Base-by-base conservation (phyloP, 352 stramenopile genomes). In the Pythium myriotylum region DNA sequence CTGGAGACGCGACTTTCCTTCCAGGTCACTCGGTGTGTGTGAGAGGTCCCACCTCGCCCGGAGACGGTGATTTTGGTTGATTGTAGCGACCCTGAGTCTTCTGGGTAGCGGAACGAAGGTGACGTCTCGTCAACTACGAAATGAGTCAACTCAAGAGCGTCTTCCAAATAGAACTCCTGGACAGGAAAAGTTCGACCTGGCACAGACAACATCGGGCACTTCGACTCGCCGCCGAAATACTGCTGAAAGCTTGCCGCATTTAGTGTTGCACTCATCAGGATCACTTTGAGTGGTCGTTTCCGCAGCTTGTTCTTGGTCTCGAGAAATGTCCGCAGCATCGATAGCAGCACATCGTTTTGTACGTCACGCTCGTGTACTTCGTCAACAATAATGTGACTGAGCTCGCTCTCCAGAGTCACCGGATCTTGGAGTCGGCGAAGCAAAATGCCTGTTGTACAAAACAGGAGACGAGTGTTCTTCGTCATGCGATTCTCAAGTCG, bases 321-420 rank as follows among this genome's bases (percentile, higher is more conserved):
- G 1, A 98, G 65, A 35, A 91, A 79, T 54, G 94, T 70, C 27
- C 93, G 88, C 41, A 99, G 68, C 65, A 98, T 91, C 24, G 92
- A 91, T 6, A 98, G 62, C 20, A 98, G 62, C 39, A 98, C 91
- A 47, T 98, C 92, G 14, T 81, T 97, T 59, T 97, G 91, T 16
- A 97, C 72, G 62, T 97, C 89, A 17, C 97, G 83, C 74, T 99
- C 98, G 68, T 99, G 96, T 26, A 99, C 95, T 72, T 99, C 97
- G 70, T 99, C 98, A 16, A 99, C 89, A 48, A 99, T 94, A 51
- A 99, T 88, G 71, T 99, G 96, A 23, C 93, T 98, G 39, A 99
- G 76, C 47, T 90, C 85, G 27, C 93, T 68, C 2, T 60, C 65
- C 3, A 98, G 72, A 5, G 81, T 89, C 5, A 64, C 73, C 13